Percentiles rank a stretch among this genome's conserved stretches.
phyloP scores from a whole-genome alignment of 1,139 yeast genomes.

The Zhuliangozyma parablackwelliae region DNA sequence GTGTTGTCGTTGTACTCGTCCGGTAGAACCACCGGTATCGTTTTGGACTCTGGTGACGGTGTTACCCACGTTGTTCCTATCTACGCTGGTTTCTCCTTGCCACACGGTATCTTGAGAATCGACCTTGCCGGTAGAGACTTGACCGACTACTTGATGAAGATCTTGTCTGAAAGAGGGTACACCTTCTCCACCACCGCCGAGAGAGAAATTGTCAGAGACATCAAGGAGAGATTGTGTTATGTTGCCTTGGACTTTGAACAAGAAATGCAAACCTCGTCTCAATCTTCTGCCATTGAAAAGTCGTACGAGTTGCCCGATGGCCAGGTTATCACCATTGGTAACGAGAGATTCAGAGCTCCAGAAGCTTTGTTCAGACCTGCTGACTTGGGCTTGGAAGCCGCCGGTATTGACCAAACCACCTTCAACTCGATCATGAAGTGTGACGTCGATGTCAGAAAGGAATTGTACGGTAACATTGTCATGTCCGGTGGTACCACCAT shows the following conservation, averaged over 20 bases:
- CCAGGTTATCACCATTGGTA: conserved; percentile 98
- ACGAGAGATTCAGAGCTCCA: conserved; percentile 99
- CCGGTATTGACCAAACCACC: conserved; percentile 99
- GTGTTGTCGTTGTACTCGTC: conserved; percentile 96
- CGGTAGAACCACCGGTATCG: conserved; percentile 99
- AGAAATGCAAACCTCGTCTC: conserved; percentile 98
- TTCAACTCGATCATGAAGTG: conserved; percentile 99
- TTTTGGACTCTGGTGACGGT: conserved; percentile 99
- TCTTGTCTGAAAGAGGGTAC: conserved; percentile 98
- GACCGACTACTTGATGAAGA: conserved; percentile 98
- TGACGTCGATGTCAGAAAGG: conserved; percentile 98
- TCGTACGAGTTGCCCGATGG: conserved; percentile 99
- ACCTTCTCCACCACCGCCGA: conserved; percentile 98
- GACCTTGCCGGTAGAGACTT: conserved; percentile 99
- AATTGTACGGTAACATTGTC: conserved; percentile 97
- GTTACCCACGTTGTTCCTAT: conserved; percentile 99
- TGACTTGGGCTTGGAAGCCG: conserved; percentile 95
- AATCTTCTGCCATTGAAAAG: conserved; percentile 96
- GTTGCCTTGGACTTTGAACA: conserved; percentile 95
- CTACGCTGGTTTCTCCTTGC: conserved; percentile 98
- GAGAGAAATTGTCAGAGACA: conserved; percentile 99
- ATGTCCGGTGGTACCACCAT: conserved; percentile 99
- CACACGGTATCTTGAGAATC: conserved; percentile 97
- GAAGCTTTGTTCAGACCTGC: conserved; percentile 99
- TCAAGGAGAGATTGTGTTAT: conserved; percentile 98